Conservation (phyloP, 2,329 filamentous ascomycete species). For the Neonectria coccinea region DNA sequence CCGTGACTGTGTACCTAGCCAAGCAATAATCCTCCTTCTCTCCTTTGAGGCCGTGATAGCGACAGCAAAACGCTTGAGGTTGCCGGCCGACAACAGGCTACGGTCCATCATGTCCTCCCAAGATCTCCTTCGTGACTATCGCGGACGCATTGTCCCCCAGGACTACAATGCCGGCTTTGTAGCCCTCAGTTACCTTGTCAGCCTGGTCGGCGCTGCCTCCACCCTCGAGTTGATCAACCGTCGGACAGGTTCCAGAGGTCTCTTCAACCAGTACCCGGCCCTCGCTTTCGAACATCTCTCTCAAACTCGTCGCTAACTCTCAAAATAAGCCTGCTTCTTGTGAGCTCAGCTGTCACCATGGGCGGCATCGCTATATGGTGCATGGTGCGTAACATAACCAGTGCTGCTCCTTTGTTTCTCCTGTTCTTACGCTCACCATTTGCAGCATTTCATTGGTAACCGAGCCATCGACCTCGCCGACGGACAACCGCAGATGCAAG, state of each 20-base stretch:
- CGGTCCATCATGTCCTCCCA: slow-evolving; percentile 39
- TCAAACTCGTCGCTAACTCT: slow-evolving; percentile 13
- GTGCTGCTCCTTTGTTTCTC: neutral
- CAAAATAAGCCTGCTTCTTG: slow-evolving; percentile 66
- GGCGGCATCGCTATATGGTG: slow-evolving; percentile 81
- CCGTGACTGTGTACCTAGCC: neutral
- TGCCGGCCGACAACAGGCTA: slow-evolving; percentile 27
- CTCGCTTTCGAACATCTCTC: slow-evolving; percentile 7
- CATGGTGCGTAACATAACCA: slow-evolving; percentile 61
- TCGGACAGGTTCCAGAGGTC: slow-evolving; percentile 75
- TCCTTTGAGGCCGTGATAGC: slow-evolving; percentile 25
- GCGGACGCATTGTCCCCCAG: slow-evolving; percentile 60
- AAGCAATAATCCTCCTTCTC: slow-evolving; percentile 5
- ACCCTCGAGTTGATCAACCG: slow-evolving; percentile 86
- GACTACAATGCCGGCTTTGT: slow-evolving; percentile 72
- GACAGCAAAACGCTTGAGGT: slow-evolving; percentile 21
- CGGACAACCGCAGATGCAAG: slow-evolving; percentile 72
- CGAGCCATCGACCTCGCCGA: slow-evolving; percentile 78
- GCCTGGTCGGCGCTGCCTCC: slow-evolving; percentile 80
- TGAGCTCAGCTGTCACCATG: slow-evolving; percentile 76
- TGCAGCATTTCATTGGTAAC: slow-evolving; percentile 73
- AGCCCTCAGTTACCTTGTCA: slow-evolving; percentile 80
- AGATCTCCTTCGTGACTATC: slow-evolving; percentile 55
- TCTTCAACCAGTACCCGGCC: slow-evolving; percentile 73
- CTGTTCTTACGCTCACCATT: slow-evolving; percentile 13